Evolutionary conservation across 164 flowering plant genomes (phyloP), one percentile per base, ranked within the genome.

Genomic region (Protea cynaroides): DNA sequence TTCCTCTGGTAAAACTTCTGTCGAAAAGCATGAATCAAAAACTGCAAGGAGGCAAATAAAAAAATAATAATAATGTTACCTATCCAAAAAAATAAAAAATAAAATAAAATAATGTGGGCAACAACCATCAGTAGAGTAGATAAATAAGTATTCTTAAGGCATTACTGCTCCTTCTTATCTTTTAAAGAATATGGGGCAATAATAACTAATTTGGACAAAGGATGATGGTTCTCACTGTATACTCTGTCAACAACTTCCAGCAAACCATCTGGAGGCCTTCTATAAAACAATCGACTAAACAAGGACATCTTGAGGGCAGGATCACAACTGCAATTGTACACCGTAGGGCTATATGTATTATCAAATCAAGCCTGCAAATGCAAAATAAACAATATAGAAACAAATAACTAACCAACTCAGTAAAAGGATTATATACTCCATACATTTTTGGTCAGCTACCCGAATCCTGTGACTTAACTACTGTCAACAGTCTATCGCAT

Each of bases 201-300:
- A 40, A 40, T 40, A 40, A 40, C 14, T 40, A 49, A 15, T 47
- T n/a, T 2, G 34, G 50, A 51, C 4, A 36, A 13, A 46, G 29
- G 44, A 66, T 25, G 15, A 25, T 29, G 24, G 19, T 29, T 3
- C 65, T 82, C 78, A 94, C 99, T 91, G 65, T 88, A 95, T 9
- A 95, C 90, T 71, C 97, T 82, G 1, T 95, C 99, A 40, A 82
- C 80, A 68, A 95, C 86, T 69, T 92, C 96, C 22, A 95, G 92
- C 87, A 95, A 81, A 19, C 99, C 99, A 81, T 92, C 97, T 0
- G 99, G 99, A 11, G 96, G 97, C 68, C 97, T 83, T 75, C 73
- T 80, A 75, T 89, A 81, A 64, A 95, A 92, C 75, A 95, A 95
- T 75, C 97, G 82, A 82, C 99, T 84, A 55, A 86, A 83, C n/a